Conservation (phyloP, 495 filamentous ascomycete species). For the Daldinia vernicosa region DNA sequence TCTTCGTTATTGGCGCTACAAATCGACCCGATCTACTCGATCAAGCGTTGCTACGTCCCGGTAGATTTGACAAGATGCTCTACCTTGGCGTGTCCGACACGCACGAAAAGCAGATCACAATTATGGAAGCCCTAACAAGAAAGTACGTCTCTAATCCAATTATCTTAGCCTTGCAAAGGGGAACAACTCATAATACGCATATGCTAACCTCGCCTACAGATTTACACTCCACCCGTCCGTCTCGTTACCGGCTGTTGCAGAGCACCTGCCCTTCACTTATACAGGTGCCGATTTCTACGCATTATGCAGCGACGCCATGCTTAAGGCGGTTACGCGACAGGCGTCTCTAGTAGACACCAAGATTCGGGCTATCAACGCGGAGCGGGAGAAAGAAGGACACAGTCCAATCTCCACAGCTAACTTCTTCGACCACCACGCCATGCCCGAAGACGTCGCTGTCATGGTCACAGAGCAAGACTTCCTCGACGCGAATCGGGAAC, state of each 20-base stretch:
- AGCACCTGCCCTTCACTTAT: constrained; percentile 90
- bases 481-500: constrained; percentile 75
- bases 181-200: not conserved
- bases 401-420: constrained; percentile 78
- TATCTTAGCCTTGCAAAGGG: not conserved
- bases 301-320: constrained; percentile 96
- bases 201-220: constrained; percentile 51
- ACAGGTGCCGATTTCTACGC: constrained; percentile 98
- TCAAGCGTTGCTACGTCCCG: constrained; percentile 87
- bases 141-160: constrained; percentile 67
- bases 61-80: constrained; percentile 98
- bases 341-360: constrained; percentile 85
- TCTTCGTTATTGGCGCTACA: constrained; percentile 97
- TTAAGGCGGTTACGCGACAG: constrained; percentile 95
- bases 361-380: constrained; percentile 69
- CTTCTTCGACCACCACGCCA: constrained; percentile 94
- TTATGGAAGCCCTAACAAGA: constrained; percentile 90
- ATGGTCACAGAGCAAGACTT: constrained; percentile 92
- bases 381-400: constrained; percentile 47
- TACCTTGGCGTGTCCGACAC: constrained; percentile 96
- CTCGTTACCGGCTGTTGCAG: constrained; percentile 77
- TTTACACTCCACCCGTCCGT: constrained; percentile 82
- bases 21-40: constrained; percentile 95
- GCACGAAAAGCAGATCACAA: constrained; percentile 93
- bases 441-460: constrained; percentile 80